Evolutionary conservation across 257 asterid genomes (phyloP), one percentile per base, ranked within the genome.

Genomic region (Solanum neorickii): DNA sequence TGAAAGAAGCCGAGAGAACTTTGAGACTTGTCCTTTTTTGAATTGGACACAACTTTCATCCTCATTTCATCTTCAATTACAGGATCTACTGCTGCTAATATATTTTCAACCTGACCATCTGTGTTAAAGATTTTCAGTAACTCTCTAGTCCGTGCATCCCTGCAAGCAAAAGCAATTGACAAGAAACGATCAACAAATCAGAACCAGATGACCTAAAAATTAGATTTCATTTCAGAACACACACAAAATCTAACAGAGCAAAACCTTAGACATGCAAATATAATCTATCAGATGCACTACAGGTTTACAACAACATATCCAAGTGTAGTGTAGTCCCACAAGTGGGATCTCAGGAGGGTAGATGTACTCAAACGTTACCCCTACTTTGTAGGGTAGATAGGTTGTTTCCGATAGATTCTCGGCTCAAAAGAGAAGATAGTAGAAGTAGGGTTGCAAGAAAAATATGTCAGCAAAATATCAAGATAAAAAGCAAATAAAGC

Each of bases 101-200:
- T 85, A 92, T 92, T 97, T 89, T 97, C 99, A 87, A 94, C 90
- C 94, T 95, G 98, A 74, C 98, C 99, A 86, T 97, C 99, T 68
- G 93, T 90, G 89, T 94, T 96, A 87, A 96, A 92, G 59, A 94
- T 91, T 92, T 97, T 97, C 87, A 97, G 90, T 62, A 97, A 91
- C 87, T 96, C 99, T 91, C 94, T 86, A 44, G 96, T 94, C 68
- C 95, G 96, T 84, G 98, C 95, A 94, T 97, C 98, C 99, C 99
- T 97, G 92, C 84, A 73, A 25, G 60, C 85, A 78, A 85, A 84
- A 78, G 72, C 16, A 89, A 89, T 85, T 87, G 83, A 78, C 25
- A 82, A 41, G 65, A 65, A 52, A 88, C 27, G 83, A 77, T 73
- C 83, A 73, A 73, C 82, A 74, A 52, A 59, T 82, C 69, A 20